Conservation (phyloP, 768 basidiomycete species). For the Gautieria morchelliformis region DNA sequence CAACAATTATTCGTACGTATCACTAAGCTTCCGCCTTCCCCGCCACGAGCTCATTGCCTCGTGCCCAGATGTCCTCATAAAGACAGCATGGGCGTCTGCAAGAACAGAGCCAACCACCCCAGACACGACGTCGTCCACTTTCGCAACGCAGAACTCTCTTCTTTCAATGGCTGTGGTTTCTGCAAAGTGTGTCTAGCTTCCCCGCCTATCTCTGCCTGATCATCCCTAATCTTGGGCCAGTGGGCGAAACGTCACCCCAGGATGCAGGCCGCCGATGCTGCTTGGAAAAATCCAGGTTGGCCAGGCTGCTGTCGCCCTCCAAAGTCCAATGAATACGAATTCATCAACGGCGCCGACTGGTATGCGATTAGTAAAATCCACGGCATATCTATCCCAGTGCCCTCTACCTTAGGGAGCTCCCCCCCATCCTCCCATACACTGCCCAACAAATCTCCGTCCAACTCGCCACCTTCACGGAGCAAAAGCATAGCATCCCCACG, state of each 20-base stretch:
- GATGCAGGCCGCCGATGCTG: constrained; percentile 24
- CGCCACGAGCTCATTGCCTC: constrained; percentile 15
- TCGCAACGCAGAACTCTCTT: constrained; percentile 83
- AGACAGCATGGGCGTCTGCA: constrained; percentile 54
- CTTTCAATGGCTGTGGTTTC: constrained; percentile 80
- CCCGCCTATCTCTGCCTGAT: constrained; percentile 7
- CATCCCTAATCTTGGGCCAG: constrained; percentile 31
- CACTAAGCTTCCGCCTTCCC: constrained; percentile 7
- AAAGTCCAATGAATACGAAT: constrained; percentile 41
- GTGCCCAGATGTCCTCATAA: constrained; percentile 58
- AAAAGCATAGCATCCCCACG: not conserved
- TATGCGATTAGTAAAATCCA: constrained; percentile 69
- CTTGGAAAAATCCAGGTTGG: constrained; percentile 67
- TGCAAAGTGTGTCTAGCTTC: constrained; percentile 58
- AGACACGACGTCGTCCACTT: constrained; percentile 69
- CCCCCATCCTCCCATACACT: not conserved
- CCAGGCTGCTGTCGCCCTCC: constrained; percentile 86
- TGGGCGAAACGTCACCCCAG: constrained; percentile 56
- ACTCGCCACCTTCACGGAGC: constrained; percentile 1
- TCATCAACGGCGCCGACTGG: constrained; percentile 71
- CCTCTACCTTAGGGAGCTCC: not conserved
- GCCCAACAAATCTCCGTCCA: not conserved
- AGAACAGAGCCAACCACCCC: constrained; percentile 65
- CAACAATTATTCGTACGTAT: constrained; percentile 36
- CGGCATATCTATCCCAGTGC: constrained; percentile 3